A percentile compares a stretch with the other conserved stretches of the same genome.
These are phyloP conservation scores for Paraphaeosphaeria sporulosa DNA, from an alignment of 2,329 filamentous ascomycete genomes.

Conservation along the genomic window DNA sequence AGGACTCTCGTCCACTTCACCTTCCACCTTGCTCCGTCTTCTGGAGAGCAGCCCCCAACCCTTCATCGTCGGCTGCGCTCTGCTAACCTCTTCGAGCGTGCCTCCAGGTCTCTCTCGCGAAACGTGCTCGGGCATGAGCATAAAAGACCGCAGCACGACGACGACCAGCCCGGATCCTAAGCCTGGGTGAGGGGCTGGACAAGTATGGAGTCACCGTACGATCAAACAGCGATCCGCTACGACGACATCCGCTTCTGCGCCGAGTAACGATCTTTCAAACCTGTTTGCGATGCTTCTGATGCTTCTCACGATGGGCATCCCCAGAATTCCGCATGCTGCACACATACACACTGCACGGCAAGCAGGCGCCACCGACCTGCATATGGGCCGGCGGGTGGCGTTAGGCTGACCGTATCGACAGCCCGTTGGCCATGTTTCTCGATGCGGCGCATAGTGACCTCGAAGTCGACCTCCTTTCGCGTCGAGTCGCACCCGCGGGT, in stretches of 20 bases:
- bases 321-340: too few relatives aligned
- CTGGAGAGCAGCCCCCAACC: neutral
- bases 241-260: too few relatives aligned
- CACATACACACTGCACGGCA: neutral
- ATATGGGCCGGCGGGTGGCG: neutral
- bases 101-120: neutral
- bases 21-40: neutral
- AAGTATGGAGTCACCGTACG: too few relatives aligned
- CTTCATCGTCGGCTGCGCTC: neutral
- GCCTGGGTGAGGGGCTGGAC: neutral
- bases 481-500: neutral
- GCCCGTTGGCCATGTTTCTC: slow-evolving; percentile 17
- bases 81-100: neutral
- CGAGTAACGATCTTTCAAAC: neutral
- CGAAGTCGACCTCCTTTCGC: neutral
- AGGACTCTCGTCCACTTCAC: neutral
- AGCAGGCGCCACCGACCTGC: neutral
- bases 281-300: neutral
- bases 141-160: neutral
- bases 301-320: neutral
- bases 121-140: slow-evolving; percentile 9
- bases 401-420: neutral
- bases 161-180: slow-evolving; percentile 1
- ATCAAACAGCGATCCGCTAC: too few relatives aligned
- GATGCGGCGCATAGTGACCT: neutral